Evolutionary conservation across 2,329 filamentous ascomycete species (phyloP), one percentile per base, ranked within the genome.

Genomic region (Aspergillus eucalypticola): DNA sequence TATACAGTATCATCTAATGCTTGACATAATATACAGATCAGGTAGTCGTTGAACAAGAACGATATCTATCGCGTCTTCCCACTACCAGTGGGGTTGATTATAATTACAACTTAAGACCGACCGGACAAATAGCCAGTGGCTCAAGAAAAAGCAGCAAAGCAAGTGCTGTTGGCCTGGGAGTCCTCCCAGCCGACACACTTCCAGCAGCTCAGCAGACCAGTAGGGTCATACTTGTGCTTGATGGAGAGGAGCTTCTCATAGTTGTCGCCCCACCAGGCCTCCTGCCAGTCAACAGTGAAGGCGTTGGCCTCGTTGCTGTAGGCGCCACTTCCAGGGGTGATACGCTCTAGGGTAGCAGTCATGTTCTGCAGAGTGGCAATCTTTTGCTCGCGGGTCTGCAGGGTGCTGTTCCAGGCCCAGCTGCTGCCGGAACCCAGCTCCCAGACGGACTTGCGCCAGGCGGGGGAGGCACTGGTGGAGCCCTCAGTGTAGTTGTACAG

Each of bases 211-310:
- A 66, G 48, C 48, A 66, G 32, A 2, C 55, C 62, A 0, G 25
- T 17, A 6, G 66, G 66, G 29, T 67, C 66, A 54, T 67, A 67
- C 55, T 65, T 66, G 23, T 61, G 27, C 62, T 67, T 67, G 17
- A 67, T 65, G 11, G 7, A 46, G 5, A 67, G 5, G 38, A 67
- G 54, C n/a, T 44, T 48, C 25, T 59, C 58, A 19, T 67, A 67
- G 60, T 67, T 67, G 7, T 65, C 58, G 5, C 66, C 65, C 59
- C 64, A 67, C 61, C 61, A 67, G 8, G 64, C 60, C 54, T 67
- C 60, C 10, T 48, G 42, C 65, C 66, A 67, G 23, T 67, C 50
- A 8, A 32, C 46, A 1, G 59, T 64, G 39, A 66, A 67, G 2
- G 64, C 56, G 44, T 67, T 66, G 17, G 61, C 65, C 50, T 67